phyloP scores from a whole-genome alignment of 108 stramenopile species.

The Parmales sp. region DNA sequence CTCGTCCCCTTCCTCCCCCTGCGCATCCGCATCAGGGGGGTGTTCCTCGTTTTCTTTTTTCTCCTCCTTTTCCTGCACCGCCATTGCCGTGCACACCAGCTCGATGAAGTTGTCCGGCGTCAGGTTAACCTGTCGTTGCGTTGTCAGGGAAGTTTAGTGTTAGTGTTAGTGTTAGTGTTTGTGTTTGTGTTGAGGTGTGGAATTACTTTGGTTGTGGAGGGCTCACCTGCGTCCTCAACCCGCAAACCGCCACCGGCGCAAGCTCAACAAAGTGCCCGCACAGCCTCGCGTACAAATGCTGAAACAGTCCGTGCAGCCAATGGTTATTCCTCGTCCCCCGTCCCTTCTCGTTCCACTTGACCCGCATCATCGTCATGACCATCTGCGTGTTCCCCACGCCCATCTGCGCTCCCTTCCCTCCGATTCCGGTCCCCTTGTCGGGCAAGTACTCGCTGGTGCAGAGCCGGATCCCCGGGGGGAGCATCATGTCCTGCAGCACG shows the following conservation, averaged over 20 bases:
- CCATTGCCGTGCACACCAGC: constrained; percentile 59
- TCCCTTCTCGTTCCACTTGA: constrained; percentile 63
- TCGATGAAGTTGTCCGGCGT: constrained; percentile 82
- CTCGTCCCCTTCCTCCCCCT: not conserved
- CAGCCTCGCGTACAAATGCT: constrained; percentile 66
- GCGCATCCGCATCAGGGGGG: not conserved
- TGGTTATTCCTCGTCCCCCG: constrained; percentile 68
- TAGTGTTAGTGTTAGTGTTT: too few species aligned
- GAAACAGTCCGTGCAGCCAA: constrained; percentile 65
- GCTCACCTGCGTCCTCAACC: constrained; percentile 68
- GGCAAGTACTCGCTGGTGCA: constrained; percentile 61
- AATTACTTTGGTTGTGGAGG: too few species aligned
- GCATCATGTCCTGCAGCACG: constrained; percentile 55
- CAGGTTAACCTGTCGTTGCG: too few species aligned
- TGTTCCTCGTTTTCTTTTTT: constrained; percentile 5
- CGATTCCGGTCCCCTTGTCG: constrained; percentile 59
- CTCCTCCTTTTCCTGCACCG: constrained; percentile 50
- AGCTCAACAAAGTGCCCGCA: constrained; percentile 46
- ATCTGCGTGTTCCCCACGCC: constrained; percentile 60
- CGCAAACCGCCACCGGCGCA: constrained; percentile 57
- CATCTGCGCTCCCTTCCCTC: constrained; percentile 29
- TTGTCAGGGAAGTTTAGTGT: too few species aligned
- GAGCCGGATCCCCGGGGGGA: constrained; percentile 56
- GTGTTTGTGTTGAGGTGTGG: too few species aligned
- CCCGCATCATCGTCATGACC: constrained; percentile 74